phyloP scores from a whole-genome alignment of 2,329 filamentous ascomycete species.

The Alternaria sp. region DNA sequence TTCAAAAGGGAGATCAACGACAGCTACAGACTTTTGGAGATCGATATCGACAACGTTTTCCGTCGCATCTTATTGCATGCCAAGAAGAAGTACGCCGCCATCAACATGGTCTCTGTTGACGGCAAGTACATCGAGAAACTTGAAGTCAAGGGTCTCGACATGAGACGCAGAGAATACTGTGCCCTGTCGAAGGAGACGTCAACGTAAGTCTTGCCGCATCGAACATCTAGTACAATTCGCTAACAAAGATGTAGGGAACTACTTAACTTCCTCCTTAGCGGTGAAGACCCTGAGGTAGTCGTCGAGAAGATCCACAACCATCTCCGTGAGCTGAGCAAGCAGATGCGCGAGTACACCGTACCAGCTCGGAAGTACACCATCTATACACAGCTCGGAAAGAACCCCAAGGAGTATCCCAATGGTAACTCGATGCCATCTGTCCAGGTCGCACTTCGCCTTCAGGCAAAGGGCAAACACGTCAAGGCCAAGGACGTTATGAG shows the following conservation, averaged over 20 bases:
- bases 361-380: conserved; percentile 93
- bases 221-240: background rate
- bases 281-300: conserved; percentile 88
- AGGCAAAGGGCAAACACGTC: conserved; percentile 85
- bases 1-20: conserved; percentile 97
- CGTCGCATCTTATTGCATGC: conserved; percentile 90
- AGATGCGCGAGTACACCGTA: conserved; percentile 84
- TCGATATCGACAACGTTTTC: conserved; percentile 98
- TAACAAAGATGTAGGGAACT: conserved; percentile 65
- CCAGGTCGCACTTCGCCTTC: conserved; percentile 89
- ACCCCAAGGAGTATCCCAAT: conserved; percentile 92
- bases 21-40: conserved; percentile 89
- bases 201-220: conserved; percentile 53
- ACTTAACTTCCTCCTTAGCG: conserved; percentile 93
- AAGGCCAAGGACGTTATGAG: conserved; percentile 96
- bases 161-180: conserved; percentile 97
- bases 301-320: conserved; percentile 94
- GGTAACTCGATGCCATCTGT: conserved; percentile 95
- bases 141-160: conserved; percentile 97
- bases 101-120: conserved; percentile 89
- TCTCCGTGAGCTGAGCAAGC: conserved; percentile 80
- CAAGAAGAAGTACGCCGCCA: conserved; percentile 99
- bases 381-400: conserved; percentile 95
- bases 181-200: conserved; percentile 95
- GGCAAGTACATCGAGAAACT: conserved; percentile 93